These are phyloP conservation scores for Panus rudis DNA, from an alignment of 768 basidiomycete species.

Conservation along the genomic window DNA sequence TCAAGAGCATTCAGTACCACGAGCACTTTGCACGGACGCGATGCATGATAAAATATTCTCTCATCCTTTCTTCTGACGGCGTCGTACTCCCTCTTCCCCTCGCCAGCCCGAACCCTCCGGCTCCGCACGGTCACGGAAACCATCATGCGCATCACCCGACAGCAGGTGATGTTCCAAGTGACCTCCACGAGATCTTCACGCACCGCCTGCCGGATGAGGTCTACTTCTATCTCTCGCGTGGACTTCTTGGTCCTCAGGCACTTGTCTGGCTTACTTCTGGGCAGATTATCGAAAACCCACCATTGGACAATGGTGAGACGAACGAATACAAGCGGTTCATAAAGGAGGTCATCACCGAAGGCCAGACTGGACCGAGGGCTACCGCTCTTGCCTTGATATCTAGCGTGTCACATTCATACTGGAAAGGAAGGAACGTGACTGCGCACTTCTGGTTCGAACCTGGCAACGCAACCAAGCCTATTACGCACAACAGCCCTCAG, in stretches of 20 bases:
- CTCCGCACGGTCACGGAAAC: conserved; percentile 37
- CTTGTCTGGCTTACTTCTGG: conserved; percentile 93
- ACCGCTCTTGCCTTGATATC: conserved; percentile 85
- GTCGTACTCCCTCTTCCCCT: conserved; percentile 73
- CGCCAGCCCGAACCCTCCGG: conserved; percentile 45
- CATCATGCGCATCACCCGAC: conserved; percentile 59
- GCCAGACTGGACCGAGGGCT: conserved; percentile 87
- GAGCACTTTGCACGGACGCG: conserved; percentile 88
- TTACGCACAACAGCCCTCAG: conserved; percentile 68
- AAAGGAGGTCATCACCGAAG: conserved; percentile 94
- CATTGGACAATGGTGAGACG: conserved; percentile 92
- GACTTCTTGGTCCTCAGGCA: conserved; percentile 81
- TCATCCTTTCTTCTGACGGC: conserved; percentile 86
- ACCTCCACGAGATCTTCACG: conserved; percentile 93
- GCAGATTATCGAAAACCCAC: conserved; percentile 77
- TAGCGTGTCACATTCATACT: conserved; percentile 71
- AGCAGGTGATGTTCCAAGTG: conserved; percentile 80
- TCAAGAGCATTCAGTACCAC: conserved; percentile 70
- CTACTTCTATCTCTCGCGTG: conserved; percentile 93
- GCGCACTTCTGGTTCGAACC: conserved; percentile 75
- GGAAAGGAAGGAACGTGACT: conserved; percentile 70
- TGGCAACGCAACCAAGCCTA: conserved; percentile 36
- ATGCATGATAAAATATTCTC: conserved; percentile 85
- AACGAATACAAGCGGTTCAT: conserved; percentile 92
- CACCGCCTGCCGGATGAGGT: conserved; percentile 92